A percentile compares a stretch with the other conserved stretches of the same genome.
phyloP scores from a whole-genome alignment of 345 rosid species.

The Linum tenue region DNA sequence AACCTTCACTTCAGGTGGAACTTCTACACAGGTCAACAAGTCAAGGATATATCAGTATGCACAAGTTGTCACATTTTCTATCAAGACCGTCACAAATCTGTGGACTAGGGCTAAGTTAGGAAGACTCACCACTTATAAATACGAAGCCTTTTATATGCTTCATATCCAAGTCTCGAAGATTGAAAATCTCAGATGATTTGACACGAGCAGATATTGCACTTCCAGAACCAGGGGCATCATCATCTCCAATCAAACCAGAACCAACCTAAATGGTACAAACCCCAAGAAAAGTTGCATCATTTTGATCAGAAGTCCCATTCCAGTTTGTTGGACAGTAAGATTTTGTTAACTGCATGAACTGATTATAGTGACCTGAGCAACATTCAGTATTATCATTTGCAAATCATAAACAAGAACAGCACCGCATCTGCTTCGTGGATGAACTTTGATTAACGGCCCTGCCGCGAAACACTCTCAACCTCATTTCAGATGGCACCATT shows the following conservation, averaged over 20 bases:
- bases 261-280: constrained; percentile 66
- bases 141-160: constrained; percentile 89
- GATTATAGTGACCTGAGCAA: constrained; percentile 64
- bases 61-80: background rate
- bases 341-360: background rate
- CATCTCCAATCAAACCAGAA: constrained; percentile 85
- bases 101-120: constrained; percentile 5
- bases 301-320: background rate
- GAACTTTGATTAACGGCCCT: constrained; percentile 78
- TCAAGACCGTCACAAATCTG: background rate
- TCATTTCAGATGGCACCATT: constrained; percentile 90
- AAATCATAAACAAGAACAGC: constrained; percentile 84
- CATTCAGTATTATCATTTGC: constrained; percentile 95
- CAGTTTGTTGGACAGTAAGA: background rate
- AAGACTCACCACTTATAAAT: constrained; percentile 73
- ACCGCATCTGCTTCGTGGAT: constrained; percentile 98
- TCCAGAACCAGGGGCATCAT: constrained; percentile 58
- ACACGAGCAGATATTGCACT: constrained; percentile 58
- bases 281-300: background rate
- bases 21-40: background rate
- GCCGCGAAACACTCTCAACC: constrained; percentile 88
- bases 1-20: background rate
- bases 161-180: constrained; percentile 76
- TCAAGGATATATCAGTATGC: background rate
- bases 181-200: constrained; percentile 79